Evolutionary conservation across 2,329 filamentous ascomycete species (phyloP).

Genomic region (Cordyceps cicadae): DNA sequence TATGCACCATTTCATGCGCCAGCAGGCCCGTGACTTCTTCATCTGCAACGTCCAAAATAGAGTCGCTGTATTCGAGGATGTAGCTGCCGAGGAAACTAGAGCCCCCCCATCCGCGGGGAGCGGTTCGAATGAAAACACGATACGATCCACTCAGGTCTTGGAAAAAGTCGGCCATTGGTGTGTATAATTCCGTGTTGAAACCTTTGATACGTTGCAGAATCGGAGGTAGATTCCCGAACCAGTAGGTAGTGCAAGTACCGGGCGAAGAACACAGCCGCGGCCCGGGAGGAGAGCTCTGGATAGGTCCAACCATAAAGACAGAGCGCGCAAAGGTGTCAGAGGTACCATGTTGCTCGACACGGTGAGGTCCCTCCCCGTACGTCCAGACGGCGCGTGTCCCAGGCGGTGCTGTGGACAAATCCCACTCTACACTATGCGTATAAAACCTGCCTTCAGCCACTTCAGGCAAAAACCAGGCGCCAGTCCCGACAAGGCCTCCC

Average conservation of each 20-base stretch:
- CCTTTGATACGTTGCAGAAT: slow-evolving; percentile 11
- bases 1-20: slow-evolving; percentile 16
- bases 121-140: slow-evolving; percentile 14
- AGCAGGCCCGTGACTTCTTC: slow-evolving; percentile 8
- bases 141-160: slow-evolving; percentile 7
- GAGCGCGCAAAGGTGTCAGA: slow-evolving; percentile 10
- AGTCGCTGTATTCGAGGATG: slow-evolving; percentile 13
- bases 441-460: slow-evolving; percentile 10
- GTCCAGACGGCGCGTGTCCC: slow-evolving; percentile 15
- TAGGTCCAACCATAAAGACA: slow-evolving; percentile 15
- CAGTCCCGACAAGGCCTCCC: slow-evolving; percentile 10
- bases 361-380: slow-evolving; percentile 13
- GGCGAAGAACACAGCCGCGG: background rate
- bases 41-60: slow-evolving; percentile 1
- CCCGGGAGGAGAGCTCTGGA: slow-evolving; percentile 8
- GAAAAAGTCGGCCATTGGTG: slow-evolving; percentile 11
- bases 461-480: slow-evolving; percentile 13
- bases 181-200: slow-evolving; percentile 14
- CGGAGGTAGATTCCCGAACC: slow-evolving; percentile 13
- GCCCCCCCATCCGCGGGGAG: slow-evolving; percentile 9
- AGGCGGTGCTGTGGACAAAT: slow-evolving; percentile 10
- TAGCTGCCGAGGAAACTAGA: slow-evolving; percentile 12
- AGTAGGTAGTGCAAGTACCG: slow-evolving; percentile 12
- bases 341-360: slow-evolving; percentile 8
- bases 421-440: slow-evolving; percentile 12